Conservation (phyloP, 2,329 filamentous ascomycete genomes). For the Scortechinia acanthostroma region DNA sequence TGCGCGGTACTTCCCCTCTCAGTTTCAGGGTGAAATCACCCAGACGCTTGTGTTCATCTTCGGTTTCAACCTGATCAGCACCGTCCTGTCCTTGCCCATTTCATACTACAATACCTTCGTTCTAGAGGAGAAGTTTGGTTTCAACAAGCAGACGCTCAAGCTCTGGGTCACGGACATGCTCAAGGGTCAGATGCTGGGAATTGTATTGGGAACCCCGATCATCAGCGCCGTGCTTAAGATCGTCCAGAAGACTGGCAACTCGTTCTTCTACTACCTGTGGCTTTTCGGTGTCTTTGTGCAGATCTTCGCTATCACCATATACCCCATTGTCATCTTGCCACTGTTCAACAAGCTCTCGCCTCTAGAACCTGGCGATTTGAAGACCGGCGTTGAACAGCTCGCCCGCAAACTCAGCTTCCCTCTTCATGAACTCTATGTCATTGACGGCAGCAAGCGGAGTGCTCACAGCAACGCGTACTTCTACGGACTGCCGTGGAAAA, state of each 20-base stretch:
- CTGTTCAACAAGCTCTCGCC: constrained; percentile 98
- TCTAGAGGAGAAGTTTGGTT: constrained; percentile 91
- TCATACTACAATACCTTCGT: constrained; percentile 93
- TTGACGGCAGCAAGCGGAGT: constrained; percentile 82
- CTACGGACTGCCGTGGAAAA: constrained; percentile 97
- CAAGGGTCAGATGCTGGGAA: constrained; percentile 78
- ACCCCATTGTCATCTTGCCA: constrained; percentile 86
- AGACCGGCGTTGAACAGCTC: constrained; percentile 78
- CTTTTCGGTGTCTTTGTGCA: constrained; percentile 83
- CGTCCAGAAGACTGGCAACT: constrained; percentile 83
- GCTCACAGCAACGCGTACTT: constrained; percentile 92
- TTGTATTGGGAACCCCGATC: constrained; percentile 77
- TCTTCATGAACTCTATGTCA: constrained; percentile 85
- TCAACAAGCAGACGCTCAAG: constrained; percentile 93
- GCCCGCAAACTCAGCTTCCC: constrained; percentile 83
- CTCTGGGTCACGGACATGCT: constrained; percentile 85
- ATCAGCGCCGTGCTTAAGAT: constrained; percentile 89
- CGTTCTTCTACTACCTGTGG: constrained; percentile 98
- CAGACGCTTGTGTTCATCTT: constrained; percentile 92
- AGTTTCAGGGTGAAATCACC: constrained; percentile 84
- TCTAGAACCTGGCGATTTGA: constrained; percentile 77
- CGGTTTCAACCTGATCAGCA: constrained; percentile 75
- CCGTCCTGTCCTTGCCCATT: constrained; percentile 71
- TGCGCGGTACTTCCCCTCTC: constrained; percentile 64
- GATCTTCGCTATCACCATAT: constrained; percentile 90